phyloP scores from a whole-genome alignment of 495 filamentous ascomycete species.

The Thozetella sp. region DNA sequence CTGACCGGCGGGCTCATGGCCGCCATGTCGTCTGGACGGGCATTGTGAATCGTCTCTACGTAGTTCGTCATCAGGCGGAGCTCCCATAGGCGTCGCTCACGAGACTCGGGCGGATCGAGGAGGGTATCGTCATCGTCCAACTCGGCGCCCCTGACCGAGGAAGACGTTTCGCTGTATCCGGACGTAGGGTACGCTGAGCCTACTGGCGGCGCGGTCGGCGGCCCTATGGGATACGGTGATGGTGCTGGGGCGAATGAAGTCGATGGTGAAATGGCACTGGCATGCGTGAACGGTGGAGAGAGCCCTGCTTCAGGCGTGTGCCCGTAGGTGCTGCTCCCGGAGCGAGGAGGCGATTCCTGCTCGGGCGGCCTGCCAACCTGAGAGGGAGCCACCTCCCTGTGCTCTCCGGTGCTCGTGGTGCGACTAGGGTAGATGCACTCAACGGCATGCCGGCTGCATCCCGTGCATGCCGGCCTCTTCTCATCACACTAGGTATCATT shows the following conservation, averaged over 20 bases:
- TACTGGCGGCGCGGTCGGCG: not conserved
- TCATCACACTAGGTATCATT: conserved; percentile 35
- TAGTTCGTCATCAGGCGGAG: conserved; percentile 33
- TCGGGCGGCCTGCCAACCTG: conserved; percentile 2
- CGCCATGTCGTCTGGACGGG: not conserved
- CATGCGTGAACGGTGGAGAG: not conserved
- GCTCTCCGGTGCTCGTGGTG: conserved; percentile 5
- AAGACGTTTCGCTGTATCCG: not conserved
- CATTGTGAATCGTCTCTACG: conserved; percentile 3
- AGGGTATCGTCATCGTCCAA: conserved; percentile 14
- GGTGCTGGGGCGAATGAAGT: not conserved
- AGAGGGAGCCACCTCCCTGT: not conserved
- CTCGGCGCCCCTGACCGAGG: not conserved
- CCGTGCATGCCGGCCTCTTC: conserved; percentile 30
- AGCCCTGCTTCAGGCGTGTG: not conserved
- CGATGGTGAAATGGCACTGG: not conserved
- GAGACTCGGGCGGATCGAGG: conserved; percentile 27
- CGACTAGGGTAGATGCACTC: conserved; percentile 26
- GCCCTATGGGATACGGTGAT: not conserved
- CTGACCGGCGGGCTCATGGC: not conserved
- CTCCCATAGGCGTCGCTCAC: conserved; percentile 33
- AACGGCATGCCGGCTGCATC: conserved; percentile 37
- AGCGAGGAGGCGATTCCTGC: not conserved
- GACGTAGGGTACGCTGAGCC: too few species aligned
- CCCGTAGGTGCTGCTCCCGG: conserved; percentile 8